Conservation (phyloP, 2,329 filamentous ascomycete genomes). For the Colletotrichum lindemuthianum region DNA sequence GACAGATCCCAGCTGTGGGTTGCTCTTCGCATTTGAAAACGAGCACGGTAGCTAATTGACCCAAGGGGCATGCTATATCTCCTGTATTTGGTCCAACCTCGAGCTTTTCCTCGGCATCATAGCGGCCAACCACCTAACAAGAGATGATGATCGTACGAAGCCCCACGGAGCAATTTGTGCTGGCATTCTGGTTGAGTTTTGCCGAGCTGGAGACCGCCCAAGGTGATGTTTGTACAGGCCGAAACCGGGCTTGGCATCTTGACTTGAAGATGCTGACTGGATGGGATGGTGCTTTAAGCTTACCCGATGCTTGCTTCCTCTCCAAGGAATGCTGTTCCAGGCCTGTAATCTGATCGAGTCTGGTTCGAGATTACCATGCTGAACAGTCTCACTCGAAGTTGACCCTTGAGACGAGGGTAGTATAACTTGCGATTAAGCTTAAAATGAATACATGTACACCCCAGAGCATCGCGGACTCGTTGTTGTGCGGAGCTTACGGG, state of each 20-base stretch:
- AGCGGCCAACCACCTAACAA: conserved; percentile 40
- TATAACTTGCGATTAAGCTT: too few relatives aligned
- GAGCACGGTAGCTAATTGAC: background rate
- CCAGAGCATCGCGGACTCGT: too few relatives aligned
- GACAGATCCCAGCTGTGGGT: conserved; percentile 40
- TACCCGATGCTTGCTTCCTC: conserved; percentile 2
- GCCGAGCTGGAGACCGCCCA: background rate
- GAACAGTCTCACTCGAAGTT: too few relatives aligned
- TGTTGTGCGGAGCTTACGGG: too few relatives aligned
- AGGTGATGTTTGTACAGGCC: background rate
- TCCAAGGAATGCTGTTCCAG: too few relatives aligned
- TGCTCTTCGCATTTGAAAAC: background rate
- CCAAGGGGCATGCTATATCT: conserved; percentile 44
- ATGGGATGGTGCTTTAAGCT: background rate
- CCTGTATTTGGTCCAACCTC: conserved; percentile 50
- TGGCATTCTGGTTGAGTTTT: background rate
- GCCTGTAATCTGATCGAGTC: too few relatives aligned
- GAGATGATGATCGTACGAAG: conserved; percentile 15
- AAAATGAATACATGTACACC: too few relatives aligned
- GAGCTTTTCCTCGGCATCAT: conserved; percentile 50
- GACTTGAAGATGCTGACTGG: background rate
- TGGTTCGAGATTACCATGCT: too few relatives aligned
- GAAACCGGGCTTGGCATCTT: background rate
- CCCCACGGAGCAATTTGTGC: background rate
- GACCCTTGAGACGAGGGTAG: too few relatives aligned